Conservation (phyloP, 1,139 yeast genomes). For the Citeromyces siamensis region DNA sequence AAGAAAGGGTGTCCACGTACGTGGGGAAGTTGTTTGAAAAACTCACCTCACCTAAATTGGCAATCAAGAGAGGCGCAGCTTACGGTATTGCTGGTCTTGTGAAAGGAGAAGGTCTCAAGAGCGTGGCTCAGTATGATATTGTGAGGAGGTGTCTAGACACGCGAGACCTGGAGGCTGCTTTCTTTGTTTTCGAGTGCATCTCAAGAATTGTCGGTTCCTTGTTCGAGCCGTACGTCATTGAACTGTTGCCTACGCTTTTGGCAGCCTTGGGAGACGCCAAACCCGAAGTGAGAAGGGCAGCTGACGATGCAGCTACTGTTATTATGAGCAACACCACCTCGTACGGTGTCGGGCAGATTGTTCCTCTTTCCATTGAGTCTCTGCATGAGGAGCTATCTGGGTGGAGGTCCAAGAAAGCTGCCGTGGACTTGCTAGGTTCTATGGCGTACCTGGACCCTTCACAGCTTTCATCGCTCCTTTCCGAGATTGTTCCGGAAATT, state of each 20-base stretch:
- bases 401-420: constrained; percentile 96
- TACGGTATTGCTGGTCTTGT: constrained; percentile 92
- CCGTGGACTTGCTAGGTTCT: constrained; percentile 90
- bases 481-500: constrained; percentile 88
- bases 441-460: constrained; percentile 97
- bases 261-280: constrained; percentile 75
- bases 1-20: constrained; percentile 33
- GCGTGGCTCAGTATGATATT: constrained; percentile 65
- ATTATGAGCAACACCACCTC: constrained; percentile 91
- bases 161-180: constrained; percentile 68
- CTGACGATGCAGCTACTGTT: constrained; percentile 74
- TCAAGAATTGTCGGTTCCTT: constrained; percentile 62
- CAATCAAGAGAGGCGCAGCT: constrained; percentile 84
- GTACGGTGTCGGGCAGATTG: constrained; percentile 80
- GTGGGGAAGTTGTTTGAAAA: constrained; percentile 46
- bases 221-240: constrained; percentile 92
- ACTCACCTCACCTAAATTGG: constrained; percentile 34
- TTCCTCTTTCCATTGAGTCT: constrained; percentile 81
- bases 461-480: constrained; percentile 80
- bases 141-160: constrained; percentile 68
- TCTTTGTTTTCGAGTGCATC: constrained; percentile 75
- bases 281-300: constrained; percentile 81
- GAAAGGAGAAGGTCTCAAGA: constrained; percentile 76
- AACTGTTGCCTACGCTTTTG: constrained; percentile 70
- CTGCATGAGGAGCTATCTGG: constrained; percentile 60